Percentiles rank a stretch among this genome's conserved stretches.
Evolutionary conservation across 2,329 filamentous ascomycete genomes (phyloP).

Genomic region (Ilyonectria robusta): DNA sequence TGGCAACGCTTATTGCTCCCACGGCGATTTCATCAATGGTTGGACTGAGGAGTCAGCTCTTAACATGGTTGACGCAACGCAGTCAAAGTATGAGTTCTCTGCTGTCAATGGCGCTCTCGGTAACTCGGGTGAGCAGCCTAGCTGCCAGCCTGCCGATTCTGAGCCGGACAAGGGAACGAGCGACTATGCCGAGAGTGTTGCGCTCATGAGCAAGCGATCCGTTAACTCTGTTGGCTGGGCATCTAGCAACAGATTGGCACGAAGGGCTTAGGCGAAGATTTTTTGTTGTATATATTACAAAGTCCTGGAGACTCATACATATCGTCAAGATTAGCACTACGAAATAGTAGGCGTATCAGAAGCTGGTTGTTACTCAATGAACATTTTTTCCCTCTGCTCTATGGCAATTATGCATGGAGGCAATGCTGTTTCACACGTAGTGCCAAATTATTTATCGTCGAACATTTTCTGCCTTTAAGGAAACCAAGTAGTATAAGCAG

Average conservation of each 20-base stretch:
- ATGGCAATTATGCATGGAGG: too few relatives aligned
- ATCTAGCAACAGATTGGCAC: slow-evolving; percentile 9
- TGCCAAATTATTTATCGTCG: too few relatives aligned
- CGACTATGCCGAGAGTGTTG: slow-evolving; percentile 51
- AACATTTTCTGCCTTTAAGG: too few relatives aligned
- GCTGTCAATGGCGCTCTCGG: slow-evolving; percentile 48
- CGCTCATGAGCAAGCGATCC: slow-evolving; percentile 39
- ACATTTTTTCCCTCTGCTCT: too few relatives aligned
- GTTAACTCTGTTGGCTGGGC: slow-evolving; percentile 9
- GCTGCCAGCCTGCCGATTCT: slow-evolving; percentile 53
- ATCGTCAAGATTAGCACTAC: too few relatives aligned
- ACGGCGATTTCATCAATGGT: slow-evolving; percentile 65
- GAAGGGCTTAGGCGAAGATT: too few relatives aligned
- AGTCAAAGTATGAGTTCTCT: slow-evolving; percentile 53
- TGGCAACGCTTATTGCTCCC: slow-evolving; percentile 57
- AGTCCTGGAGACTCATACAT: too few relatives aligned
- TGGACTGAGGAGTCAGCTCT: slow-evolving; percentile 53
- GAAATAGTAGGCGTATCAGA: too few relatives aligned
- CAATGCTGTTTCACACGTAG: too few relatives aligned
- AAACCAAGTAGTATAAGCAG: too few relatives aligned
- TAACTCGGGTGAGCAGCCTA: slow-evolving; percentile 32
- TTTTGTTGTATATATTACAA: too few relatives aligned
- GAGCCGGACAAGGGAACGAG: slow-evolving; percentile 58
- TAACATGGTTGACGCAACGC: slow-evolving; percentile 57
- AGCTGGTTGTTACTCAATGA: too few relatives aligned